Evolutionary conservation across 805 yeast species (phyloP).

Genomic region (Wickerhamiella nectarea): DNA sequence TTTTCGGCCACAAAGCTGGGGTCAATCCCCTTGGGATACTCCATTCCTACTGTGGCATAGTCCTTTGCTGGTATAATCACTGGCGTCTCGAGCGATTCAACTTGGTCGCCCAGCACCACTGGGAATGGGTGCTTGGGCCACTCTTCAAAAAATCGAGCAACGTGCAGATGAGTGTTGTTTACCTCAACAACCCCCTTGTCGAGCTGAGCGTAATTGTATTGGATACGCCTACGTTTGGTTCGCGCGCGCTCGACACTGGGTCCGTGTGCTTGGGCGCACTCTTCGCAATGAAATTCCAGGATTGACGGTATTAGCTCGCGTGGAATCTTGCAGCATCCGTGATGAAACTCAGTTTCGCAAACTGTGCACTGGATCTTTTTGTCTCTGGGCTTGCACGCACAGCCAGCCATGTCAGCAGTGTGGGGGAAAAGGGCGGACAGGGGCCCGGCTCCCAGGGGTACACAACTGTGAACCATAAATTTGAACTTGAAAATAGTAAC

Average conservation of each 20-base stretch:
- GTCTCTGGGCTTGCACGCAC: slow-evolving; percentile 9
- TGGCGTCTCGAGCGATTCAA: slow-evolving; percentile 32
- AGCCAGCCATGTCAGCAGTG: background rate
- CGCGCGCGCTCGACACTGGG: slow-evolving; percentile 38
- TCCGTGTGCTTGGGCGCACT: slow-evolving; percentile 36
- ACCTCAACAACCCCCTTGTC: slow-evolving; percentile 40
- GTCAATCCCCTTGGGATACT: slow-evolving; percentile 42
- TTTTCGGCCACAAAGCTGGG: slow-evolving; percentile 42
- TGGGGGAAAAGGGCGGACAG: background rate
- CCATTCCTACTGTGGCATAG: slow-evolving; percentile 32
- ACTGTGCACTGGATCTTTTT: slow-evolving; percentile 43
- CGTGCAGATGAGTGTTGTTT: slow-evolving; percentile 14
- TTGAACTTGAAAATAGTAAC: no score
- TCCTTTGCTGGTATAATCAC: slow-evolving; percentile 30
- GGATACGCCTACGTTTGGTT: slow-evolving; percentile 40
- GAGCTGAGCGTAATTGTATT: slow-evolving; percentile 65
- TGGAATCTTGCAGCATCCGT: slow-evolving; percentile 33
- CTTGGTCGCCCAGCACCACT: slow-evolving; percentile 24
- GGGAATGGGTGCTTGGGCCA: slow-evolving; percentile 22
- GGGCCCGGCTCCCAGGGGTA: no score
- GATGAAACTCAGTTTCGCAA: slow-evolving; percentile 45
- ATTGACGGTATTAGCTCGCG: slow-evolving; percentile 29
- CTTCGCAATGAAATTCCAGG: slow-evolving; percentile 40
- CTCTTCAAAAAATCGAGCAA: slow-evolving; percentile 11
- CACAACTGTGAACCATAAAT: no score